These are phyloP conservation scores for Arbutus unedo DNA, from an alignment of 148 eudicot species.

Conservation along the genomic window DNA sequence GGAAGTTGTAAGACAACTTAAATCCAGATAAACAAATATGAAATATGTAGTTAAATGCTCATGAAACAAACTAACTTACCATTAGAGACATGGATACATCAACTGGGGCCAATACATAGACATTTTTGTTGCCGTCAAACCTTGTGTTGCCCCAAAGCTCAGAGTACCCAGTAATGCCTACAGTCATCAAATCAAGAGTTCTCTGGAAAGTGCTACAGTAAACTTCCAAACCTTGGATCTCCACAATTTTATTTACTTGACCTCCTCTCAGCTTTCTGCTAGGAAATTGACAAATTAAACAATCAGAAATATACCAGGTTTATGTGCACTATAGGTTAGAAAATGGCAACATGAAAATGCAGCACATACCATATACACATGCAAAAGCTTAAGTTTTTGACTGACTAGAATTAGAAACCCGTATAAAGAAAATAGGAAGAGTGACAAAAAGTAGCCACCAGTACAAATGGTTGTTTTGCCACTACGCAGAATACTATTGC, in stretches of 20 bases:
- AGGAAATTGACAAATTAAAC: constrained; percentile 31
- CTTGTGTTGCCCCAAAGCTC: constrained; percentile 27
- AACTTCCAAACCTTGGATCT: constrained; percentile 71
- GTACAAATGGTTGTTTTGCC: not conserved
- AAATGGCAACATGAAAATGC: not conserved
- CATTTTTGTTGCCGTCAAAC: constrained; percentile 33
- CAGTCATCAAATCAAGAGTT: constrained; percentile 33
- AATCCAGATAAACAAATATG: not conserved
- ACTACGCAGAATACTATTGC: not conserved
- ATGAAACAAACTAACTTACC: constrained; percentile 40
- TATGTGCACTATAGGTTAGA: not conserved
- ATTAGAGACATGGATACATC: constrained; percentile 55
- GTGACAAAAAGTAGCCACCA: not conserved
- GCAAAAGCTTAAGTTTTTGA: not conserved
- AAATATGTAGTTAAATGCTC: not conserved
- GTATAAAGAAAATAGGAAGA: not conserved
- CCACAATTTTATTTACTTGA: constrained; percentile 76
- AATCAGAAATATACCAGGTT: not conserved
- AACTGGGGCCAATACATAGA: constrained; percentile 62
- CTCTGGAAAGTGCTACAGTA: constrained; percentile 52
- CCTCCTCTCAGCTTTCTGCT: constrained; percentile 54
- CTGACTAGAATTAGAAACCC: not conserved
- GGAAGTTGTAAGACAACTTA: not conserved
- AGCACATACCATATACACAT: not conserved
- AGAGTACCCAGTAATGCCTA: constrained; percentile 25